phyloP scores from a whole-genome alignment of 2,329 filamentous ascomycete species.

The Colletotrichum sp. region DNA sequence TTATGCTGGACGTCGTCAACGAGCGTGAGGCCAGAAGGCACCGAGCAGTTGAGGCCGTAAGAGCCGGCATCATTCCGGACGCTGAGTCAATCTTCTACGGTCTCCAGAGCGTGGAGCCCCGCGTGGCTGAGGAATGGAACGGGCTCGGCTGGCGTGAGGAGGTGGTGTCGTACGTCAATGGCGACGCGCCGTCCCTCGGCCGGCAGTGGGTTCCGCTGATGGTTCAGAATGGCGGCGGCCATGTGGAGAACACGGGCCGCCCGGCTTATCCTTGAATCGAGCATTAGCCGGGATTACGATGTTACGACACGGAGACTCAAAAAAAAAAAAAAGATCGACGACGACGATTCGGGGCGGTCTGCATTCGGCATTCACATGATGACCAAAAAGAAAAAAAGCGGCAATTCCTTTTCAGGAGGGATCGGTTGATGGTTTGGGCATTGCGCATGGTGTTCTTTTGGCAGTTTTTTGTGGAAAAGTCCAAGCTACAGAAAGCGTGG shows the following conservation, averaged over 20 bases:
- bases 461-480: background rate
- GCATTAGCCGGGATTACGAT: constrained; percentile 9
- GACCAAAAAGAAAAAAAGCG: constrained; percentile 12
- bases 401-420: background rate
- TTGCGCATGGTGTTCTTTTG: constrained; percentile 9
- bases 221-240: background rate
- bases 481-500: background rate
- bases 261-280: constrained; percentile 22
- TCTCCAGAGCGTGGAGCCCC: constrained; percentile 43
- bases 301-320: constrained; percentile 19
- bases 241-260: background rate
- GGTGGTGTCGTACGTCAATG: constrained; percentile 38
- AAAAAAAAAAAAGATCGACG: background rate
- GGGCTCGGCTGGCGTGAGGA: constrained; percentile 57
- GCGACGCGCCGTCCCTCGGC: constrained; percentile 46
- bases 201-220: constrained; percentile 49
- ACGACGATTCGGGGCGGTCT: background rate
- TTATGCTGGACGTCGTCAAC: constrained; percentile 54
- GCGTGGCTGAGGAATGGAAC: constrained; percentile 48
- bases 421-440: constrained; percentile 7
- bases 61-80: constrained; percentile 37
- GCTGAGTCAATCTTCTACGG: constrained; percentile 38
- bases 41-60: constrained; percentile 49
- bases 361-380: constrained; percentile 12
- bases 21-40: constrained; percentile 64